Evolutionary conservation across 2,329 filamentous ascomycete genomes (phyloP), one percentile per base, ranked within the genome.

Genomic region (Aureobasidium sp.): DNA sequence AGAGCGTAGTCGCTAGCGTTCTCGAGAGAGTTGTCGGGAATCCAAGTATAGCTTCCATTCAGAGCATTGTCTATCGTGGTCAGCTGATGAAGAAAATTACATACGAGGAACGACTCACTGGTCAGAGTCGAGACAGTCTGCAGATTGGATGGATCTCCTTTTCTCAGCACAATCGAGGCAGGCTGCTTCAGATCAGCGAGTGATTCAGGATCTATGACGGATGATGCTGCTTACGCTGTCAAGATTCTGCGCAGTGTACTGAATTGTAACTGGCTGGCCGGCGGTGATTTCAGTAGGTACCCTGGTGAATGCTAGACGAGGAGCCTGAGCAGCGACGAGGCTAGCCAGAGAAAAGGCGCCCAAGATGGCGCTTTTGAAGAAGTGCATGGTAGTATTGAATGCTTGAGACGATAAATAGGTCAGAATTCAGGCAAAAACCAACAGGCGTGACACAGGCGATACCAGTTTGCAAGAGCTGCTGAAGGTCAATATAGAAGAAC

Each of bases 1-100:
- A 84, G 74, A 52, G 81, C 79, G 62, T 83, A 84, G 68, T 80
- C 70, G 32, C 64, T 56, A 53, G 67, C 74, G 57, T 71, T 65
- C 39, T 65, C 60, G 24, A 81, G 68, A 34, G 61, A 64, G 21
- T 61, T 63, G 34, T 67, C 63, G 4, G 77, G 75, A 14, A 70
- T 78, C 77, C 78, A 83, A 53, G 67, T 69, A 70, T 70, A 79
- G 21, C 63, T 66, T 54, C 74, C 75, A 45, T 70, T 71, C 44
- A 66, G 70, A 21, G 71, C 75, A 51, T 68, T 56, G 34, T 64
- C 73, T 72, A 48, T 40, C 3, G 2, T 30, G 25, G 21, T 25
- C 50, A 17, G 54, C 50, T 38, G n/a, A n/a, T n/a, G n/a, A n/a
- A n/a, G n/a, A n/a, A n/a, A n/a, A n/a, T n/a, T n/a, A n/a, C n/a